Base-by-base conservation (phyloP, 1,284 basidiomycete genomes). In the Apiotrichum porosum region DNA sequence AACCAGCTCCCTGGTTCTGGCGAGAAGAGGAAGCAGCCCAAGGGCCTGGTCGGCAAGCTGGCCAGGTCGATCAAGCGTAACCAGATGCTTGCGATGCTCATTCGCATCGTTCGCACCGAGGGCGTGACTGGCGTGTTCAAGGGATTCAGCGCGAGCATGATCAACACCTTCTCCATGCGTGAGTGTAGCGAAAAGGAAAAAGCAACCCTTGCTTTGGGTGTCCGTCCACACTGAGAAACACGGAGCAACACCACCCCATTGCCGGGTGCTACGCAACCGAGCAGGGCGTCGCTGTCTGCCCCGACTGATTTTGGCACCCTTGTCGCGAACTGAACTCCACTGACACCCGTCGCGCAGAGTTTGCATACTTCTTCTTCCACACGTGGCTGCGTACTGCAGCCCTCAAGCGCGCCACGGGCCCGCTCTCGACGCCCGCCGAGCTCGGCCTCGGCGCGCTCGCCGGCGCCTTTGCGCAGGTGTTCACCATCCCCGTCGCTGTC, bases 321-420 rank as follows among this genome's bases (percentile, higher is more conserved):
- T n/a, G n/a, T n/a, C n/a, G n/a, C n/a, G n/a, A n/a, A n/a, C n/a
- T n/a, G 21, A 9, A 4, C 35, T 28, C 31, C 12, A 41, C 43
- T 41, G 21, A 41, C 33, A 15, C 28, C 13, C n/a, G n/a, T n/a
- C n/a, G n/a, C 30, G 21, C 50, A 95, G 94, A 95, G 81, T 97
- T 94, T 67, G 93, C 95, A 18, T 99, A 98, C 77, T 99, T 98
- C 79, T 97, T 97, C 80, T 97, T 95, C 79, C 97, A 97, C 74
- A 88, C 91, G 22, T 79, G 90, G 68, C 87, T 97, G 23, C 82
- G 89, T 23, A 65, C 62, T 68, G 85, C 58, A 23, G 61, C 61
- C 31, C 46, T 68, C 32, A 46, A 56, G 43, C 62, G 58, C 31
- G 54, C 58, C 14, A 32, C n/a, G 30, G 72, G 77, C 5, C 73